Evolutionary conservation across 2,329 filamentous ascomycete genomes (phyloP).

Genomic region (Microdochium bolleyi): DNA sequence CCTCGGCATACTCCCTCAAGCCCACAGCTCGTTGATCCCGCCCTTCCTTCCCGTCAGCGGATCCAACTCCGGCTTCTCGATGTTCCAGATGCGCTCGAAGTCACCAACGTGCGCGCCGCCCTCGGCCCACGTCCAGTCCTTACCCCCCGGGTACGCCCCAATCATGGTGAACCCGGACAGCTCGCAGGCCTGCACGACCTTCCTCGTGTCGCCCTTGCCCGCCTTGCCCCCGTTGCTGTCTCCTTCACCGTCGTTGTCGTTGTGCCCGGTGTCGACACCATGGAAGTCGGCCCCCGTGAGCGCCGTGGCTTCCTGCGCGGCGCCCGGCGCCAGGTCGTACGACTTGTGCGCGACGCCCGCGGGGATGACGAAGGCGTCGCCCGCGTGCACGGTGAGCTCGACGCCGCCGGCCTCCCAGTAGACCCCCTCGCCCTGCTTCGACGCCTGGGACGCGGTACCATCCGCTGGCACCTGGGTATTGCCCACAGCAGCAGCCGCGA

Average conservation of each 20-base stretch:
- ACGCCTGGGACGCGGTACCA: too few species aligned
- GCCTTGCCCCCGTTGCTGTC: conserved; percentile 25
- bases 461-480: too few species aligned
- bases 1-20: too few species aligned
- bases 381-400: conserved; percentile 35
- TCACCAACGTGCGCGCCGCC: conserved; percentile 32
- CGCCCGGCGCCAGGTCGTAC: conserved; percentile 26
- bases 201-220: conserved; percentile 8
- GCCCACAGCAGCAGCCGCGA: not conserved
- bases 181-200: conserved; percentile 24
- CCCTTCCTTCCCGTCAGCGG: conserved; percentile 15
- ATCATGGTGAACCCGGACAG: conserved; percentile 45
- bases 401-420: conserved; percentile 38
- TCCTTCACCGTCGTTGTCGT: too few species aligned
- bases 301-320: conserved; percentile 1
- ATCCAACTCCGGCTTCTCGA: conserved; percentile 35
- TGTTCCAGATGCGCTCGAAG: conserved; percentile 34
- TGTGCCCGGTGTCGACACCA: conserved; percentile 16
- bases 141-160: conserved; percentile 43
- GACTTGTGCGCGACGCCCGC: conserved; percentile 47
- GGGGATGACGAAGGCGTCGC: conserved; percentile 52
- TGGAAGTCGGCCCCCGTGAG: conserved; percentile 34
- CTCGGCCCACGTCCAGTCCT: conserved; percentile 40
- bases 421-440: conserved; percentile 13
- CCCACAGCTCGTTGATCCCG: not conserved